Conservation (phyloP, 768 basidiomycete species). For the Termitomyces sp. region DNA sequence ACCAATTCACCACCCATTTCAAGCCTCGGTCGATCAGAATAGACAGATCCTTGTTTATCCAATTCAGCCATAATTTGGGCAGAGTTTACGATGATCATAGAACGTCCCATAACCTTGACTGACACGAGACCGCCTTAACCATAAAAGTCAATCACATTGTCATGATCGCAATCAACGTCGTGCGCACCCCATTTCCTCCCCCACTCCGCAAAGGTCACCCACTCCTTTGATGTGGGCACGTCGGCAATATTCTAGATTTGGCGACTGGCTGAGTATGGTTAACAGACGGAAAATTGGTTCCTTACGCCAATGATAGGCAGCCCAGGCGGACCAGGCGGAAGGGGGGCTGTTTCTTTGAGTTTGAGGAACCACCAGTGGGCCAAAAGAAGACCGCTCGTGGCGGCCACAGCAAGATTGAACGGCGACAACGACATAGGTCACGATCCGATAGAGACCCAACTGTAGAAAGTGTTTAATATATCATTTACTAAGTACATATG, state of each 20-base stretch:
- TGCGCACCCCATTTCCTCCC: constrained; percentile 44
- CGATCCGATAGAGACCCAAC: no score
- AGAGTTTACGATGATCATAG: constrained; percentile 45
- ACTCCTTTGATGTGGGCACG: constrained; percentile 38
- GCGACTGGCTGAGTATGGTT: background rate
- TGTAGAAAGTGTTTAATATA: background rate
- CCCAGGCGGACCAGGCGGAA: constrained; percentile 38
- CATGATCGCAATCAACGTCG: background rate
- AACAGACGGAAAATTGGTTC: background rate
- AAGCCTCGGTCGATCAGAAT: constrained; percentile 43
- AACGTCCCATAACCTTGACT: constrained; percentile 37
- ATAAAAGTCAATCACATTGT: background rate
- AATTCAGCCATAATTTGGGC: constrained; percentile 37
- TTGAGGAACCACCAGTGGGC: constrained; percentile 16
- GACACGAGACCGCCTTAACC: constrained; percentile 32
- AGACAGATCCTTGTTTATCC: constrained; percentile 40
- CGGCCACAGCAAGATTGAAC: background rate
- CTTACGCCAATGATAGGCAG: constrained; percentile 15
- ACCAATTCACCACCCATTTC: constrained; percentile 48
- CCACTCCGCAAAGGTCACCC: constrained; percentile 47
- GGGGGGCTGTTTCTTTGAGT: constrained; percentile 12
- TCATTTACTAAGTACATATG: background rate
- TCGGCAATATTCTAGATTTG: constrained; percentile 37
- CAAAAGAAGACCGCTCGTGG: constrained; percentile 2
- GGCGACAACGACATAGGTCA: background rate